Evolutionary conservation across 768 basidiomycete species (phyloP).

Genomic region (Psilocybe sp.): DNA sequence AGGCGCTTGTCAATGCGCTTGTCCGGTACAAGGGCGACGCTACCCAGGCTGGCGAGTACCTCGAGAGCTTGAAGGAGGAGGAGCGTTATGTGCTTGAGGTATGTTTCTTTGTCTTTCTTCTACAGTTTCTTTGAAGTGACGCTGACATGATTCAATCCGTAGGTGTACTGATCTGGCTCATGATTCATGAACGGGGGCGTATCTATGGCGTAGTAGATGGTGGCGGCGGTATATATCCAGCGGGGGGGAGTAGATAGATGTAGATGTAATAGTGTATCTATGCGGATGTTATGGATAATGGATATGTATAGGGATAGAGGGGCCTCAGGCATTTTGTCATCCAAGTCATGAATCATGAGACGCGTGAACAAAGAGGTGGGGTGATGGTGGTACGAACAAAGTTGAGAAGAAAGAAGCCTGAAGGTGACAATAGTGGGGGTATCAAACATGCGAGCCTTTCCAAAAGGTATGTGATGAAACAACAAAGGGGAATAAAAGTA

Average conservation of each 20-base stretch:
- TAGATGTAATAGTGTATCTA: neutral
- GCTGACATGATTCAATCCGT: too few relatives aligned
- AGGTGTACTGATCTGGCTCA: too few relatives aligned
- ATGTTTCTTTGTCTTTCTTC: conserved; percentile 9
- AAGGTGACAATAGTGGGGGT: neutral
- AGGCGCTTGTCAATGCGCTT: conserved; percentile 84
- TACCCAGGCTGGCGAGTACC: conserved; percentile 69
- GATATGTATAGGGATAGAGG: neutral
- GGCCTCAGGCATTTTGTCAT: neutral
- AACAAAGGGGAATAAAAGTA: conserved; percentile 9
- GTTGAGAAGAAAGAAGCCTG: neutral
- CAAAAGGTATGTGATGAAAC: too few relatives aligned
- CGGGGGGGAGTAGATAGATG: neutral
- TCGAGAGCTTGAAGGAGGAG: conserved; percentile 92
- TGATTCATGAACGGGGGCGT: too few relatives aligned
- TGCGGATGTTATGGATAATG: neutral
- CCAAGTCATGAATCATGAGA: neutral
- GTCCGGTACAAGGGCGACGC: conserved; percentile 66
- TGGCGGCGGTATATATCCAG: conserved; percentile 4
- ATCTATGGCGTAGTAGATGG: neutral
- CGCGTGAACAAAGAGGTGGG: neutral
- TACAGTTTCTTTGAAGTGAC: too few relatives aligned
- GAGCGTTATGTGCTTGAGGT: conserved; percentile 98
- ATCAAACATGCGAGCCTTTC: too few relatives aligned
- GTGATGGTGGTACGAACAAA: neutral